Conservation (phyloP, 495 filamentous ascomycete species). For the Penicillium lagena region DNA sequence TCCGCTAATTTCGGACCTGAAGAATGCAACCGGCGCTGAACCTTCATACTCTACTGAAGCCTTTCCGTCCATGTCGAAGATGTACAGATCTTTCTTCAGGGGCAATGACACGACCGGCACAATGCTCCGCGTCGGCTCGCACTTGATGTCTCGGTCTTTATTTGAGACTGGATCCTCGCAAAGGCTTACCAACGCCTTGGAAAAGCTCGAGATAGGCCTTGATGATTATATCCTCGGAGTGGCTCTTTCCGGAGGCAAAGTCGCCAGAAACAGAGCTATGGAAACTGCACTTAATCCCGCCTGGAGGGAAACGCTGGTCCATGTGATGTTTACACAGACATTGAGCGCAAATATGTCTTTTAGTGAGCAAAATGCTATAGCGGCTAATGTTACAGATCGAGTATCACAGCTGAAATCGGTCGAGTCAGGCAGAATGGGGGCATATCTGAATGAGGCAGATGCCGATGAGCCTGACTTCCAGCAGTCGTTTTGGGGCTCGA, state of each 20-base stretch:
- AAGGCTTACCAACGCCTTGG: background rate
- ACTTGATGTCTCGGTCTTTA: background rate
- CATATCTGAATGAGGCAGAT: background rate
- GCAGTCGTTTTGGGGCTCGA: background rate
- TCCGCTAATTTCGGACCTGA: background rate
- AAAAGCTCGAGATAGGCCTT: background rate
- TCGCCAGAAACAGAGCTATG: background rate
- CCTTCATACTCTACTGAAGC: background rate
- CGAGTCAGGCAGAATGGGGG: background rate
- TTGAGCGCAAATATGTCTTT: background rate
- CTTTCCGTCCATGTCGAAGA: background rate
- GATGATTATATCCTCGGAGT: background rate
- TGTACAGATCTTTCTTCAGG: background rate
- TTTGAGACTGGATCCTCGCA: background rate
- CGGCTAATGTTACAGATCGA: background rate
- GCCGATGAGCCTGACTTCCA: background rate
- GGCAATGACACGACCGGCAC: background rate
- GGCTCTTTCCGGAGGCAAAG: background rate
- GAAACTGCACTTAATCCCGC: conserved; percentile 2
- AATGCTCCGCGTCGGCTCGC: background rate
- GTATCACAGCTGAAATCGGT: background rate
- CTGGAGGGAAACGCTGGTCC: background rate
- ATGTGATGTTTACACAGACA: background rate
- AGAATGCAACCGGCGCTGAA: background rate
- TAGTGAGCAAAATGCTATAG: background rate